Evolutionary conservation across 129 eudicot species (phyloP).

Genomic region (Artemisia tridentata): DNA sequence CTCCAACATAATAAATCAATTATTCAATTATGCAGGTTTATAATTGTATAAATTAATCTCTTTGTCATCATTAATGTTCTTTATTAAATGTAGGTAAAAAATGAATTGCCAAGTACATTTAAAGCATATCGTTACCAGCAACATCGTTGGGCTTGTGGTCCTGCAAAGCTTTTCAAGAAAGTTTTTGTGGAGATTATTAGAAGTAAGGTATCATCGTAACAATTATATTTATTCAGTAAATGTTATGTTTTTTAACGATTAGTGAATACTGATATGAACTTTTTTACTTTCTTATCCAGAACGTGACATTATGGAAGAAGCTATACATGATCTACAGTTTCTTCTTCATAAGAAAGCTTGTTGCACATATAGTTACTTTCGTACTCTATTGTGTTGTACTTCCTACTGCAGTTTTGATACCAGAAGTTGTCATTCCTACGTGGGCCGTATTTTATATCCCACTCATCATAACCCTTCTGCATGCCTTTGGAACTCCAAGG

Average conservation of each 20-base stretch:
- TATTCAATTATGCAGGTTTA: not conserved
- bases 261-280: not conserved
- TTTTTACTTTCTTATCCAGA: constrained; percentile 12
- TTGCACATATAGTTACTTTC: constrained; percentile 41
- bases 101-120: constrained; percentile 45
- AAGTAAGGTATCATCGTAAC: constrained; percentile 25
- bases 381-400: constrained; percentile 36
- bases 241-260: not conserved
- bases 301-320: constrained; percentile 30
- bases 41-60: not conserved
- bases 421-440: constrained; percentile 31
- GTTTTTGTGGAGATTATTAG: constrained; percentile 37
- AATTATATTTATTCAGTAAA: not conserved
- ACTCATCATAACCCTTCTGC: constrained; percentile 22
- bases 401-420: constrained; percentile 30
- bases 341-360: constrained; percentile 41
- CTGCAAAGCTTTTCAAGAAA: constrained; percentile 44
- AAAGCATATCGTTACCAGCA: constrained; percentile 52
- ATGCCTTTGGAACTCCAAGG: constrained; percentile 32
- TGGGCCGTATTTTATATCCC: constrained; percentile 41
- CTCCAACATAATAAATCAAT: not conserved
- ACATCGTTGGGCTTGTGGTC: constrained; percentile 58
- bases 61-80: not conserved
- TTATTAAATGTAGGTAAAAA: constrained; percentile 34
- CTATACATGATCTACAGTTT: constrained; percentile 26